Evolutionary conservation across 202 grass and related monocot genomes (phyloP), one percentile per base, ranked within the genome.

Genomic region (Dendrocalamus latiflorus): DNA sequence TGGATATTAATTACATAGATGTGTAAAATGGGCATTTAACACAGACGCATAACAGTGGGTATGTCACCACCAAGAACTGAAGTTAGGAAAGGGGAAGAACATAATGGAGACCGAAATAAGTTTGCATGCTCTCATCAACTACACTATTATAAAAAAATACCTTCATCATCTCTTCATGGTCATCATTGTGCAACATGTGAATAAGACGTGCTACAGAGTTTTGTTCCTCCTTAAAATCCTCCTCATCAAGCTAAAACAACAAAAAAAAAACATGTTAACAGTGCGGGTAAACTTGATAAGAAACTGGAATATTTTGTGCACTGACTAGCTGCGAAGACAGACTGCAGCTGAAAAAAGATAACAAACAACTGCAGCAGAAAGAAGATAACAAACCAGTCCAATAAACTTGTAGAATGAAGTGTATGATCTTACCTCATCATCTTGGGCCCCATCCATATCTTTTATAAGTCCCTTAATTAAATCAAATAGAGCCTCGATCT

Each of bases 201-300:
- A 99, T 94, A 49, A 99, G 96, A 63, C 96, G 91, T 34, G 96
- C 96, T 39, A 99, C 96, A 78, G 93, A 99, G 64, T 94, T 99
- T 63, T 99, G 93, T 70, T 99, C 96, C 87, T 99, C 96, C 75
- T 99, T 95, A 66, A 99, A 99, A 90, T 99, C 96, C 70, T 99
- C 96, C 85, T 99, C 96, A 72, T 99, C 96, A 91, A 90, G 85
- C 92, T 94, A 88, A 57, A 81, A 58, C 28, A 70, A 87, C 33
- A 82, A 73, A 58, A 63, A 11, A n/a, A n/a, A n/a, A 82, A 61
- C 10, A 84, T 66, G 62, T 61, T 72, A 61, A 42, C 10, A 79
- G 18, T 64, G 37, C 12, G 5, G 71, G 16, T 21, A 78, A 88
- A 54, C 25, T 39, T 82, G 34, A 20, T 64, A 24, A 74, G 26